Evolutionary conservation across 441 rosid species (phyloP).

Genomic region (Populus hybrid): DNA sequence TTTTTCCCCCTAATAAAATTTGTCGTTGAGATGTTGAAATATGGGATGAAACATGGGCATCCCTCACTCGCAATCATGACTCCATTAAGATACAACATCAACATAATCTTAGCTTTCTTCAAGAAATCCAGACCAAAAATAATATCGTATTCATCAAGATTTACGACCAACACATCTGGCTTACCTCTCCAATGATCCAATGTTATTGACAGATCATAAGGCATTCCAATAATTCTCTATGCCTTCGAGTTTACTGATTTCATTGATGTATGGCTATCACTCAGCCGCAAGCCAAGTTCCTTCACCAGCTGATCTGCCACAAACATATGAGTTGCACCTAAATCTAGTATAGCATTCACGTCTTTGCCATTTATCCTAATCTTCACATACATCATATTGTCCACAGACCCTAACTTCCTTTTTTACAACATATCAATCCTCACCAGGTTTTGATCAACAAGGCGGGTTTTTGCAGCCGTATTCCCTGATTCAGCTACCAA

Average conservation of each 20-base stretch:
- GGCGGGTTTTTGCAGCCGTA: rapidly evolving
- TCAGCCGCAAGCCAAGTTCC: rapidly evolving
- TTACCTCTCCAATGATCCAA: not conserved
- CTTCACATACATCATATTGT: not conserved
- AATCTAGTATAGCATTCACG: not conserved
- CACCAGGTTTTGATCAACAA: not conserved
- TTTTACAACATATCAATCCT: not conserved
- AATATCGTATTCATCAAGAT: not conserved
- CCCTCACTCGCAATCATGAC: not conserved
- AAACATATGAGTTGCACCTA: not conserved
- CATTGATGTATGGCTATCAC: not conserved
- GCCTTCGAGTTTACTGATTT: not conserved
- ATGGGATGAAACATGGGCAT: too few species aligned
- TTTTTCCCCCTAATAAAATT: too few species aligned
- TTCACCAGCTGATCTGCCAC: not conserved
- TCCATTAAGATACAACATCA: not conserved
- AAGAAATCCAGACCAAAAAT: not conserved
- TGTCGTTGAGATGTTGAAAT: rapidly evolving
- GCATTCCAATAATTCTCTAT: not conserved
- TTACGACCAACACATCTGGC: not conserved
- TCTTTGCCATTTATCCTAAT: not conserved
- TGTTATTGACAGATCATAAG: not conserved
- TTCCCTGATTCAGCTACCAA: not conserved
- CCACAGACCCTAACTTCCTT: not conserved
- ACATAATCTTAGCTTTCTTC: too few species aligned